Evolutionary conservation across 2,329 filamentous ascomycete species (phyloP), one percentile per base, ranked within the genome.

Genomic region (Calonectria henricotiae): DNA sequence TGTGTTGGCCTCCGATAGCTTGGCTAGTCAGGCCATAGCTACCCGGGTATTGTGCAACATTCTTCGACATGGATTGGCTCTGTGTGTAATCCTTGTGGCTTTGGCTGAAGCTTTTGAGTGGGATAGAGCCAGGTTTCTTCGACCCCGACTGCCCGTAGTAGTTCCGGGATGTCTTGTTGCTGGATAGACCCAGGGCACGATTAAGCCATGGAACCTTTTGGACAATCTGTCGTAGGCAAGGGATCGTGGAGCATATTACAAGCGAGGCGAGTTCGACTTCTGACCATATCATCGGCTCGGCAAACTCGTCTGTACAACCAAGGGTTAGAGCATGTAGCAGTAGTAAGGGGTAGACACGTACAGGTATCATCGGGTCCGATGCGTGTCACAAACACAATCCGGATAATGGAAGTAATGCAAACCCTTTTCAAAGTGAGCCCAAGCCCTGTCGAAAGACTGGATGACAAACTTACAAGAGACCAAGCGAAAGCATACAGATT

Each of bases 161-260:
- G 60, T 55, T 67, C 12, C 71, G 68, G 1, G 73, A 74, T 5
- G 54, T 61, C 60, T 72, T 70, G 67, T 61, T 51, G 44, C 67
- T 70, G 13, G 79, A 79, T 4, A 81, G 66, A 5, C 79, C 79
- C 25, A 81, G 74, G 11, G 76, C 72, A 43, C 71, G 78, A 67
- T 77, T 80, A 62, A 81, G 73, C 35, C 72, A 74, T 1, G 78
- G 80, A 27, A 79, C 74, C 69, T 75, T 77, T 8, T 77, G 71
- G n/a, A 77, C 71, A 23, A 80, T 70, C 37, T 79, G 78, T 51
- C 78, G 75, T 7, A 81, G 66, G 6, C 79, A 81, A 3, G 78
- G 80, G 27, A 81, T 79, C 54, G 76, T 80, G 6, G 80, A 79
- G 71, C 79, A 81, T 23, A 80, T 73, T 9, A 82, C 73, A 3